Evolutionary conservation across 2,329 filamentous ascomycete species (phyloP).

Genomic region (Diaporthe eres): DNA sequence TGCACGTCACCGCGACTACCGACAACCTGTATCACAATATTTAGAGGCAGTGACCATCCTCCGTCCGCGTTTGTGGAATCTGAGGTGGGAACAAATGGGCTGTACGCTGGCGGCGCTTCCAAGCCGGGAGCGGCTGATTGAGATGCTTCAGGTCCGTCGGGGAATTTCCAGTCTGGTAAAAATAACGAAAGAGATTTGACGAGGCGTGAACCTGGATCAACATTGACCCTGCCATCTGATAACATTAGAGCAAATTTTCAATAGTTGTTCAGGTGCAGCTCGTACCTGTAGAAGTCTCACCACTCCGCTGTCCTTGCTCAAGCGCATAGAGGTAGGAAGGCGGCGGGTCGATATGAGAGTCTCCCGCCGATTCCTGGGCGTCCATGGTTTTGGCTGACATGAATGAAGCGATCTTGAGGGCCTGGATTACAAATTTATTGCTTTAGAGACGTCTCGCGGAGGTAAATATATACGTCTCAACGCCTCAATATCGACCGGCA

Average conservation of each 20-base stretch:
- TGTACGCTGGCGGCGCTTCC: not conserved
- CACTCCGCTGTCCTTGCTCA: not conserved
- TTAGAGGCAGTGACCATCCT: not conserved
- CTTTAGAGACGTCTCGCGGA: not conserved
- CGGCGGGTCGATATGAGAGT: not conserved
- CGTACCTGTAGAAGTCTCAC: not conserved
- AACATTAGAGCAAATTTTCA: not conserved
- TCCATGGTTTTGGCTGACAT: not conserved
- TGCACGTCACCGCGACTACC: conserved; percentile 5
- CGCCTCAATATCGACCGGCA: not conserved
- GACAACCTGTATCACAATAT: conserved; percentile 9
- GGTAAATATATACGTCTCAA: not conserved
- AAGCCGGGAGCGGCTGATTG: not conserved
- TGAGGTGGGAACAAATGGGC: no score
- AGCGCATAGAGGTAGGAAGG: conserved; percentile 1
- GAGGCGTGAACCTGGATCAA: conserved; percentile 2
- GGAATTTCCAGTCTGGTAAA: conserved; percentile 4
- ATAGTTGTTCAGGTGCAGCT: no score
- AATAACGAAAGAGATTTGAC: conserved; percentile 19
- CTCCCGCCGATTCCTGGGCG: not conserved
- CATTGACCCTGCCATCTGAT: conserved; percentile 7
- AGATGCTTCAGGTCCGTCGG: not conserved
- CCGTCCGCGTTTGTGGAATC: not conserved
- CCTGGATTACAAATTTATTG: not conserved
- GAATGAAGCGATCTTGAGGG: no score